A percentile compares a stretch with the other conserved stretches of the same genome.
These are phyloP conservation scores for Heliamphora exappendiculata DNA, from an alignment of 148 eudicot species.

Conservation along the genomic window DNA sequence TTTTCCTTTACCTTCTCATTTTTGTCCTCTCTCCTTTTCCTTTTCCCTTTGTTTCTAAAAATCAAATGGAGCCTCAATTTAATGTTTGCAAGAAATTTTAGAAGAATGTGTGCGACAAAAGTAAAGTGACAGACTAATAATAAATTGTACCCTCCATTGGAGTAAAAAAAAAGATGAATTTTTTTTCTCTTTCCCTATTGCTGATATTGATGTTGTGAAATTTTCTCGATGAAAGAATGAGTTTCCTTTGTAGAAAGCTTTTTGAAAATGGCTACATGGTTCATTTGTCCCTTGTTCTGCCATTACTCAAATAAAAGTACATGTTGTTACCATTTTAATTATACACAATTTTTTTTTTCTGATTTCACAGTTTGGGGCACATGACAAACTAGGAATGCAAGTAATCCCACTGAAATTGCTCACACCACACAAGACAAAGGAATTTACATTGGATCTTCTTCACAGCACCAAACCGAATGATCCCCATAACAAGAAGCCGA, in stretches of 20 bases:
- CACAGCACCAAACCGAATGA: conserved; percentile 46
- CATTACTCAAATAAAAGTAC: background rate
- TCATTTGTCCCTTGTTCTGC: background rate
- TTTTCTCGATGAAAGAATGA: no score
- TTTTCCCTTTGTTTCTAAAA: no score
- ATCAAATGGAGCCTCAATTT: background rate
- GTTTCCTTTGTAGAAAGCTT: no score
- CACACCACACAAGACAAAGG: conserved; percentile 44
- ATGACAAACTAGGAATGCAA: conserved; percentile 84
- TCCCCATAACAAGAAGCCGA: conserved; percentile 48
- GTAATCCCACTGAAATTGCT: conserved; percentile 51
- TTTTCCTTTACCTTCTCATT: no score
- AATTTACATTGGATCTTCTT: conserved; percentile 49
- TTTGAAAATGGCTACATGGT: background rate
- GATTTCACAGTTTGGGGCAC: conserved; percentile 47
- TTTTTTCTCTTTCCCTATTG: no score
- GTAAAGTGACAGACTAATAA: no score
- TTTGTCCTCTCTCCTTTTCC: no score
- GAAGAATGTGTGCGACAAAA: background rate
- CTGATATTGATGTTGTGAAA: no score
- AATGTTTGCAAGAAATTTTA: background rate
- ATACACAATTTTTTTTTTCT: background rate
- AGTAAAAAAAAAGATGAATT: no score
- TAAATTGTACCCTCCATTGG: no score
- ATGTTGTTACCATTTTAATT: background rate